Evolutionary conservation across 148 eudicot species (phyloP).

Genomic region (Polygonum maritimum): DNA sequence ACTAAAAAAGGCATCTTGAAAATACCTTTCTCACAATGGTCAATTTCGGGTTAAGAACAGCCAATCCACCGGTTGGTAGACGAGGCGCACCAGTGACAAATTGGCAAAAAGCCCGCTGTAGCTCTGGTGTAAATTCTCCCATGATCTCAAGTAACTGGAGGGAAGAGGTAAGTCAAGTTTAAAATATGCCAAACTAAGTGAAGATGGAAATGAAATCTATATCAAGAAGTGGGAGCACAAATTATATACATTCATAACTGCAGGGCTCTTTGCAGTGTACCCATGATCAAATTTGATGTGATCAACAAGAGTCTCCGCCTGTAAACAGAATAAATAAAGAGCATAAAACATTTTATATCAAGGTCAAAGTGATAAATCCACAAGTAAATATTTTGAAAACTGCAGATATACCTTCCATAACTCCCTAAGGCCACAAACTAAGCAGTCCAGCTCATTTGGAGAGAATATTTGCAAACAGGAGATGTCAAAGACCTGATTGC

Average conservation of each 20-base stretch:
- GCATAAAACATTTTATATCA: background rate
- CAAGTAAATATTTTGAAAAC: background rate
- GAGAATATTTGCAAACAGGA: conserved; percentile 79
- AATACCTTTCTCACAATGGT: conserved; percentile 95
- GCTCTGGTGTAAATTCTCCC: conserved; percentile 91
- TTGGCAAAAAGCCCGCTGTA: conserved; percentile 93
- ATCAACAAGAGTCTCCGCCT: conserved; percentile 85
- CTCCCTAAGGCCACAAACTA: conserved; percentile 95
- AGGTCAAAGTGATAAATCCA: background rate
- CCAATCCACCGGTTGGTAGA: conserved; percentile 96
- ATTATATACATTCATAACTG: conserved; percentile 49
- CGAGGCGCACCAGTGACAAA: conserved; percentile 99
- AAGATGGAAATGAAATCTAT: background rate
- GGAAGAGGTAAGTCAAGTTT: background rate
- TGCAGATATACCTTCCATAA: conserved; percentile 76
- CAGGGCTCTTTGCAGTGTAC: conserved; percentile 95
- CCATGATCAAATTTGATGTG: conserved; percentile 98
- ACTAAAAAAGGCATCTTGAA: background rate
- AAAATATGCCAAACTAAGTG: background rate
- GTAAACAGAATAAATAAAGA: conserved; percentile 23
- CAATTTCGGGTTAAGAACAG: conserved; percentile 84
- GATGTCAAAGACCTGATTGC: conserved; percentile 75
- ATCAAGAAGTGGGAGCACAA: background rate
- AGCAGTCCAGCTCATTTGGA: conserved; percentile 80
- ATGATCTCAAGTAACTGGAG: conserved; percentile 86